Evolutionary conservation across 2,329 filamentous ascomycete genomes (phyloP).

Genomic region (Thielaviopsis euricoi): DNA sequence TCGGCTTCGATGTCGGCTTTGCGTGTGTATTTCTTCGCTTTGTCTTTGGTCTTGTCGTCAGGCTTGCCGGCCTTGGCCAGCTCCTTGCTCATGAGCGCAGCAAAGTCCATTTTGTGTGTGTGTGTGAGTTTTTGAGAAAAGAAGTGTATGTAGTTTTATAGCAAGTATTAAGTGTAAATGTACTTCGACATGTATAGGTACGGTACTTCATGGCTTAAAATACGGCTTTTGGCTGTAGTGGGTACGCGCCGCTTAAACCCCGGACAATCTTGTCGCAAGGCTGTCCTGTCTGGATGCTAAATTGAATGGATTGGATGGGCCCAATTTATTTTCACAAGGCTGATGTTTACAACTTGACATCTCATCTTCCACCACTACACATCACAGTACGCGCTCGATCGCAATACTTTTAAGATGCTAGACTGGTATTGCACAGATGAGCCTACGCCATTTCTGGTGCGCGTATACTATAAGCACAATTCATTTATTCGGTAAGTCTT

Average conservation of each 20-base stretch:
- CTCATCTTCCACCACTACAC: not conserved
- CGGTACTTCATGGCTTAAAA: too few species aligned
- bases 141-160: not conserved
- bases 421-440: constrained; percentile 7
- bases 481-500: constrained; percentile 48
- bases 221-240: too few species aligned
- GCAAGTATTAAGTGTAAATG: too few species aligned
- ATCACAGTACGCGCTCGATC: not conserved
- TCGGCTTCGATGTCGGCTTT: constrained; percentile 75
- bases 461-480: constrained; percentile 65
- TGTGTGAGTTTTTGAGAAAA: too few species aligned
- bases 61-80: constrained; percentile 70
- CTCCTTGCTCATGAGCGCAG: constrained; percentile 79
- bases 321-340: not conserved
- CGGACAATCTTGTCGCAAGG: not conserved
- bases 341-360: too few species aligned
- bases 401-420: not conserved
- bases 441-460: constrained; percentile 68
- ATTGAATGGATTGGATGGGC: too few species aligned
- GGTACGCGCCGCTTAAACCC: constrained; percentile 1
- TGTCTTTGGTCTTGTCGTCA: constrained; percentile 24
- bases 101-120: constrained; percentile 88
- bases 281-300: not conserved
- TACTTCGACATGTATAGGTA: too few species aligned
- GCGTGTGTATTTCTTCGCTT: constrained; percentile 63